These are phyloP conservation scores for Fusarium irregulare DNA, from an alignment of 2,329 filamentous ascomycete species.

Conservation along the genomic window DNA sequence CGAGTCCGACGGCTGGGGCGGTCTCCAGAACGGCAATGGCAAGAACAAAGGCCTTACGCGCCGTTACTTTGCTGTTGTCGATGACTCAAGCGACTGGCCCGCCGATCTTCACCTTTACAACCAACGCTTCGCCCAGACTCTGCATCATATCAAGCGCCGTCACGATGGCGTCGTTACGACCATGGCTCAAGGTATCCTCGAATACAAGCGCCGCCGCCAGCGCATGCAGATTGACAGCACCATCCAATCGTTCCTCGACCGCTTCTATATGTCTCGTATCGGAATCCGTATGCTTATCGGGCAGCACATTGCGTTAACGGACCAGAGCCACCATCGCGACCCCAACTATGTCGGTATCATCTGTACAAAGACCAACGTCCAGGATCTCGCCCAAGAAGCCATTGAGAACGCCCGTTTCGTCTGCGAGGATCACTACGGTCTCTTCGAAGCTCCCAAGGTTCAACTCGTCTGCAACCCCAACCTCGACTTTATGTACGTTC, in stretches of 20 bases:
- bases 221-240: slow-evolving; percentile 98
- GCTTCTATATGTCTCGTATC: slow-evolving; percentile 99
- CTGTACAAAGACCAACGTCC: slow-evolving; percentile 97
- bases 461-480: slow-evolving; percentile 95
- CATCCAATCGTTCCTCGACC: slow-evolving; percentile 96
- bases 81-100: slow-evolving; percentile 90
- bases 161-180: slow-evolving; percentile 98
- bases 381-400: slow-evolving; percentile 93
- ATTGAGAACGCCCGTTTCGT: slow-evolving; percentile 99
- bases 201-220: slow-evolving; percentile 97
- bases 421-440: slow-evolving; percentile 96
- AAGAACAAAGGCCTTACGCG: slow-evolving; percentile 61
- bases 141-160: slow-evolving; percentile 93
- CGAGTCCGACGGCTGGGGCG: slow-evolving; percentile 75
- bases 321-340: slow-evolving; percentile 89
- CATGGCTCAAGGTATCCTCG: slow-evolving; percentile 95
- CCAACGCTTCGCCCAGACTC: slow-evolving; percentile 84
- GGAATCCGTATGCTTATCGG: slow-evolving; percentile 99
- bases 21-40: slow-evolving; percentile 57
- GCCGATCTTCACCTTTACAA: slow-evolving; percentile 96
- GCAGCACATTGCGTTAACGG: slow-evolving; percentile 96
- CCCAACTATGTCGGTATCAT: slow-evolving; percentile 98
- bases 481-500: slow-evolving; percentile 99
- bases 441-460: slow-evolving; percentile 96
- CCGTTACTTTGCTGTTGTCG: slow-evolving; percentile 89